Evolutionary conservation across 2,329 filamentous ascomycete species (phyloP), one percentile per base, ranked within the genome.

Genomic region (Trichoderma afroharzianum): DNA sequence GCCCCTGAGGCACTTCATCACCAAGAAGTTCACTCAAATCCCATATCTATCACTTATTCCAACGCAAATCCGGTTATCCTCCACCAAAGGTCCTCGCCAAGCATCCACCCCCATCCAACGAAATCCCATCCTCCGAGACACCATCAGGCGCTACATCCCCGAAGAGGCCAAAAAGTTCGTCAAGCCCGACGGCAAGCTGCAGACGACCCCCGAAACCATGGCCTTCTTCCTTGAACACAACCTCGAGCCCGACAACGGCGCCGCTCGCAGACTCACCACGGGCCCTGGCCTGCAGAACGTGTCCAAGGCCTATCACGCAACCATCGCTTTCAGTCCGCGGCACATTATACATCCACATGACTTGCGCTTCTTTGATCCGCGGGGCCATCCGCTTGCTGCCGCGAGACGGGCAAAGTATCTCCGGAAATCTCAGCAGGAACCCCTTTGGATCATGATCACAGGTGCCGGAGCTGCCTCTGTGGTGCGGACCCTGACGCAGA

Each of bases 311-410:
- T 80, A 78, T 63, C 68, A 72, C 33, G 74, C 77, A 63, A 73
- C 68, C 3, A 50, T 81, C 8, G 74, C 74, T 21, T 80, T 78
- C 63, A 77, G 74, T 24, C 71, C 76, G 11, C 66, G 71, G 9
- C 78, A 83, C 72, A 73, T 80, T 68, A 73, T 83, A 61, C 76
- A 79, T 33, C 78, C 79, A 4, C 77, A 78, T 70, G 77, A 83
- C 68, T 73, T 80, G 15, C 74, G 74, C 6, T 81, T 76, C 70
- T 76, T 84, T 24, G 77, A 77, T 6, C 77, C 79, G 1, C 75
- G 76, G 11, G 80, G 78, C 6, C 79, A 83, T 63, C 78, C 82
- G 0, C 71, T 81, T 26, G 71, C 74, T 4, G 73, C 77, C 2
- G 58, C 73, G 33, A 72, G 77, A n/a, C 76, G 77, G 63, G 63